These are phyloP conservation scores for Schizopora paradoxa DNA, from an alignment of 1,284 basidiomycete species.

Conservation along the genomic window DNA sequence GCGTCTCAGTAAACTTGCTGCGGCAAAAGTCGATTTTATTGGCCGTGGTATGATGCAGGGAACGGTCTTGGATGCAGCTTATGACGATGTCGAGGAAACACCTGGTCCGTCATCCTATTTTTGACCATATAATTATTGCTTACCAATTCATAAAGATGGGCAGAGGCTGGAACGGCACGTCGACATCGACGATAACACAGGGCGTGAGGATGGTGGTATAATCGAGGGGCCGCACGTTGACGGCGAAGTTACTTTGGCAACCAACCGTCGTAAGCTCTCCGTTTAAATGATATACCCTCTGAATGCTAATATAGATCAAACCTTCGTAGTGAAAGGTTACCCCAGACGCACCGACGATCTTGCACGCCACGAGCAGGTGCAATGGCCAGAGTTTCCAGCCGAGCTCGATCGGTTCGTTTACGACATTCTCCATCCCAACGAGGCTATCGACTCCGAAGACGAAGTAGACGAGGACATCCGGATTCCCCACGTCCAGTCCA, in stretches of 20 bases:
- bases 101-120: neutral
- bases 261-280: neutral
- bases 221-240: neutral
- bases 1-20: constrained; percentile 27
- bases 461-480: constrained; percentile 9
- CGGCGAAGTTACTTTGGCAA: neutral
- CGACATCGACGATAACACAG: neutral
- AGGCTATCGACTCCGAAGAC: neutral
- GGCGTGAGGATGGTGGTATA: neutral
- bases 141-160: neutral
- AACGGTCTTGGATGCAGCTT: neutral
- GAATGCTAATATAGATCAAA: neutral
- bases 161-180: neutral
- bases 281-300: neutral
- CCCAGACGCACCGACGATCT: neutral
- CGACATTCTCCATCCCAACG: neutral
- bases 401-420: neutral
- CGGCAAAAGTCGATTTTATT: constrained; percentile 21
- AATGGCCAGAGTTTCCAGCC: neutral
- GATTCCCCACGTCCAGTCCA: constrained; percentile 27
- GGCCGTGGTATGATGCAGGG: constrained; percentile 22
- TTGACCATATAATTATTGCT: neutral
- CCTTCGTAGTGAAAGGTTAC: neutral
- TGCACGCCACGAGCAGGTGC: neutral
- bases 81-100: too few relatives aligned